These are phyloP conservation scores for Metschnikowia chrysomelidarum DNA, from an alignment of 805 yeast genomes.

Conservation along the genomic window DNA sequence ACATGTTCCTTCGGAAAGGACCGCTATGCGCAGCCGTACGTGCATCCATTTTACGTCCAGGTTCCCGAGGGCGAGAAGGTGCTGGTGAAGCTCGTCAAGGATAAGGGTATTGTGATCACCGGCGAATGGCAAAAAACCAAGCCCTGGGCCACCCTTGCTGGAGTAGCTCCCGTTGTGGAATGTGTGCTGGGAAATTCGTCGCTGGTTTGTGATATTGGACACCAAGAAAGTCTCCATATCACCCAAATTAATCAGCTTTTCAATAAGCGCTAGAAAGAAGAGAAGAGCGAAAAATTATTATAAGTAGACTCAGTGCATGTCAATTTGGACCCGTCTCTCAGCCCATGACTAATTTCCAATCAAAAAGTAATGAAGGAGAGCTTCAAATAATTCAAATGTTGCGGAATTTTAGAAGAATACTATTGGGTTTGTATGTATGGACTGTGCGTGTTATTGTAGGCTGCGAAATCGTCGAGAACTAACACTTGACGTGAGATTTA, in stretches of 20 bases:
- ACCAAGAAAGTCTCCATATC: slow-evolving; percentile 6
- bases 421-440: no score
- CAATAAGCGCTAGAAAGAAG: no score
- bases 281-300: no score
- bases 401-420: no score
- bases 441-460: no score
- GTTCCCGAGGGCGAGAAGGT: slow-evolving; percentile 15
- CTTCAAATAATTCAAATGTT: no score
- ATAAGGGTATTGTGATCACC: slow-evolving; percentile 6
- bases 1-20: slow-evolving; percentile 12
- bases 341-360: no score
- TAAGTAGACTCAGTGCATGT: no score
- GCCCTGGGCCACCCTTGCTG: slow-evolving; percentile 10
- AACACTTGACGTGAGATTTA: no score
- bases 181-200: slow-evolving; percentile 14
- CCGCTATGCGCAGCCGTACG: slow-evolving; percentile 16
- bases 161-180: slow-evolving; percentile 14
- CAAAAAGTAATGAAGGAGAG: no score
- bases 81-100: slow-evolving; percentile 1
- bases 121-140: slow-evolving; percentile 15
- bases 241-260: slow-evolving; percentile 4
- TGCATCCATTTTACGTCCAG: slow-evolving; percentile 13
- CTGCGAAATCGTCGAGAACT: no score
- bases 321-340: no score
- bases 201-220: slow-evolving; percentile 13